Evolutionary conservation across 306 rosid genomes (phyloP).

Genomic region (Gleditsia sinensis): DNA sequence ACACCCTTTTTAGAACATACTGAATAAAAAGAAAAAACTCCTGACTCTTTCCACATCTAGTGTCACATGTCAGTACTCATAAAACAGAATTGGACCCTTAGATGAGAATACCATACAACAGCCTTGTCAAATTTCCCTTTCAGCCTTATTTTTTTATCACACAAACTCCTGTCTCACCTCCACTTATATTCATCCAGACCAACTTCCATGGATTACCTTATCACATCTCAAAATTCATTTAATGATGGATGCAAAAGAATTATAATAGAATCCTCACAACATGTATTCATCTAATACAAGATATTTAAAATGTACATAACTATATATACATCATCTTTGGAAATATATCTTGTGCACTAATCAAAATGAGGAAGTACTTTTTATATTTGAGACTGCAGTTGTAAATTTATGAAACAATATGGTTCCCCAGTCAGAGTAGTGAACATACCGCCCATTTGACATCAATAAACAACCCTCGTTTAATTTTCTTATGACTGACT

Average conservation of each 20-base stretch:
- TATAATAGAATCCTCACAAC: not conserved
- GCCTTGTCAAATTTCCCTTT: not conserved
- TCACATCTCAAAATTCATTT: too few relatives aligned
- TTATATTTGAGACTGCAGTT: slow-evolving; percentile 3
- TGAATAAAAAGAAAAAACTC: not conserved
- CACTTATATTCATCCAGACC: not conserved
- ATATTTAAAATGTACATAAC: not conserved
- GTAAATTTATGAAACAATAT: not conserved
- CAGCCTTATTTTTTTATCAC: not conserved
- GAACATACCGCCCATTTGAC: slow-evolving; percentile 82
- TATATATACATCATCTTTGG: not conserved
- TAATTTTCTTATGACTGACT: slow-evolving; percentile 55
- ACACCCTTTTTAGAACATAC: not conserved
- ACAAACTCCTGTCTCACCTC: not conserved
- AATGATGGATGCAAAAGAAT: not conserved
- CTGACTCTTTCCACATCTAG: not conserved
- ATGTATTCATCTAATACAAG: not conserved
- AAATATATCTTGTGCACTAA: not conserved
- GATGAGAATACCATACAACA: not conserved
- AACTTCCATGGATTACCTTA: not conserved
- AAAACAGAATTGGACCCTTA: not conserved
- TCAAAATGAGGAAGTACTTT: not conserved
- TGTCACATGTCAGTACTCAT: not conserved
- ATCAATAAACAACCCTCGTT: slow-evolving; percentile 67
- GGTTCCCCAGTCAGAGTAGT: not conserved